Percentiles rank a stretch among this genome's conserved stretches.
phyloP scores from a whole-genome alignment of 192 early-diverging fungal species.

The Chytriomyces confervae region DNA sequence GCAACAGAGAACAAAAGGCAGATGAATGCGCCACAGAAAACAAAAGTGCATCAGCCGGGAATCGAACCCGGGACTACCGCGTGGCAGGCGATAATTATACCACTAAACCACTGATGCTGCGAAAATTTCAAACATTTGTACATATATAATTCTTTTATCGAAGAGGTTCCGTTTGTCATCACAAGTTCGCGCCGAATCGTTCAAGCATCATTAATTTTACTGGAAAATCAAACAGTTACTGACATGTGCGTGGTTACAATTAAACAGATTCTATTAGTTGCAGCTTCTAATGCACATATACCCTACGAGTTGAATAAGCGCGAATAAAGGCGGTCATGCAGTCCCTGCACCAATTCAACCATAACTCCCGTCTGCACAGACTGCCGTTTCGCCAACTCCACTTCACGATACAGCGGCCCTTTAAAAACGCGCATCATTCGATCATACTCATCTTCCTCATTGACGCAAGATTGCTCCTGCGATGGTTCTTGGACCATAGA shows the following conservation, averaged over 20 bases:
- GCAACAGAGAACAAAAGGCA: no score
- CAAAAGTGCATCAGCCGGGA: slow-evolving; percentile 33
- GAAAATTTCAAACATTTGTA: no score
- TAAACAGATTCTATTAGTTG: no score
- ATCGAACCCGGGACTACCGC: slow-evolving; percentile 51
- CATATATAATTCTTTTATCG: no score
- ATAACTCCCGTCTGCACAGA: slow-evolving; percentile 43
- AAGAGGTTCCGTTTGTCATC: no score
- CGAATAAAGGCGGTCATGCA: slow-evolving; percentile 54
- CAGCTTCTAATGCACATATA: background rate
- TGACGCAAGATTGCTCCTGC: background rate
- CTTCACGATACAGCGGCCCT: background rate
- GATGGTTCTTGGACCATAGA: background rate
- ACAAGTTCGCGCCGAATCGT: no score
- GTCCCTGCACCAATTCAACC: slow-evolving; percentile 52
- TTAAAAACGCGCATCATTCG: background rate
- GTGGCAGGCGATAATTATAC: slow-evolving; percentile 50
- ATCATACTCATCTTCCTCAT: background rate
- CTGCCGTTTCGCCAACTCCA: slow-evolving; percentile 11
- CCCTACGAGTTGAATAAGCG: slow-evolving; percentile 54
- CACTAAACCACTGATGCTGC: slow-evolving; percentile 18
- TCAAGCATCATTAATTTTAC: no score
- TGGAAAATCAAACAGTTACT: no score
- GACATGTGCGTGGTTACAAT: no score
- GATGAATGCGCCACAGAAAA: no score